phyloP scores from a whole-genome alignment of 2,329 filamentous ascomycete genomes.

The Xylariaceae sp. region DNA sequence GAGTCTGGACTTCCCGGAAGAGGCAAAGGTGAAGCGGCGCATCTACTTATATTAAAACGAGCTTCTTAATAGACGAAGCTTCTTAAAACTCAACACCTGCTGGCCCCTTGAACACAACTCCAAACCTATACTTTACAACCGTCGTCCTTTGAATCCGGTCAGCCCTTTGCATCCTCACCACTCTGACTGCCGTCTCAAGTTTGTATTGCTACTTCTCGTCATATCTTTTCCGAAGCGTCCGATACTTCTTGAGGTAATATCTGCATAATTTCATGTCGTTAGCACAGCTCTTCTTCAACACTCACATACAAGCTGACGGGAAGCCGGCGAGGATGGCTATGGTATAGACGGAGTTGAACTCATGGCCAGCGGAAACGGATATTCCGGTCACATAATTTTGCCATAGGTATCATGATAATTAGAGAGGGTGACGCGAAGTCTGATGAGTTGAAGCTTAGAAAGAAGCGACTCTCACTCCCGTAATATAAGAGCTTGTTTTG shows the following conservation, averaged over 20 bases:
- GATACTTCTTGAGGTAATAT: constrained; percentile 89
- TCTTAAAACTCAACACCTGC: neutral
- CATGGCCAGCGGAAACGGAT: constrained; percentile 5
- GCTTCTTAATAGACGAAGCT: constrained; percentile 1
- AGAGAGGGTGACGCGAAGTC: neutral
- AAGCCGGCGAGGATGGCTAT: neutral
- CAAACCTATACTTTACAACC: neutral
- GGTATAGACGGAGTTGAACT: constrained; percentile 9
- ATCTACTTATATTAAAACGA: constrained; percentile 10
- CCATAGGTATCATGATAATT: neutral
- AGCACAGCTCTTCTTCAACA: constrained; percentile 19
- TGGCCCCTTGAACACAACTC: neutral
- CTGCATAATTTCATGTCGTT: constrained; percentile 40
- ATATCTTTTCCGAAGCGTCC: constrained; percentile 78
- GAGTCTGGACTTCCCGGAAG: constrained; percentile 88
- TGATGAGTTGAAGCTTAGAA: neutral
- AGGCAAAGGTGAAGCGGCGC: constrained; percentile 22
- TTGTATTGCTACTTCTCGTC: constrained; percentile 36
- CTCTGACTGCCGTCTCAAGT: neutral
- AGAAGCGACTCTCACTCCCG: neutral
- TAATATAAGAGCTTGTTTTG: neutral
- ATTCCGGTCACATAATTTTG: neutral
- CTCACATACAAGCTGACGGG: neutral
- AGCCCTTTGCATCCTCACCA: neutral
- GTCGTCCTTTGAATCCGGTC: neutral